phyloP scores from a whole-genome alignment of 1,284 basidiomycete species.

The Marasmius fiardii region DNA sequence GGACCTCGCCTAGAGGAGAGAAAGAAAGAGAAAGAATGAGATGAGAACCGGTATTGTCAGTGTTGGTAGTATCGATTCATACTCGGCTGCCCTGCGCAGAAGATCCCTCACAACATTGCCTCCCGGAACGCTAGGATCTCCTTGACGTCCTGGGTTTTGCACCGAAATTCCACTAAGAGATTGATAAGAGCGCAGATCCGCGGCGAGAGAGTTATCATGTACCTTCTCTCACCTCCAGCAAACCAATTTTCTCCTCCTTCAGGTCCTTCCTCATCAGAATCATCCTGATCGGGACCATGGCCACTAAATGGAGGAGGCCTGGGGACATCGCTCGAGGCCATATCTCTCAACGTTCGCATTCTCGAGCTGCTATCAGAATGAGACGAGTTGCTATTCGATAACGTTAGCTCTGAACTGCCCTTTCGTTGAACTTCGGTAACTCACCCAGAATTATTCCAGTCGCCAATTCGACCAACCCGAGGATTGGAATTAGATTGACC shows the following conservation, averaged over 20 bases:
- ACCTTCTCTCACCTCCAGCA: slow-evolving; percentile 88
- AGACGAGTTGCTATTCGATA: background rate
- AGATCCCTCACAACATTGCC: slow-evolving; percentile 79
- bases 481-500: slow-evolving; percentile 31
- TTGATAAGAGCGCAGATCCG: slow-evolving; percentile 1
- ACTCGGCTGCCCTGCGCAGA: slow-evolving; percentile 81
- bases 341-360: slow-evolving; percentile 11
- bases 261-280: slow-evolving; percentile 44
- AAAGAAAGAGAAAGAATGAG: slow-evolving; percentile 1
- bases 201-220: slow-evolving; percentile 14
- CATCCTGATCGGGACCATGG: slow-evolving; percentile 39
- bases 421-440: background rate
- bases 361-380: background rate
- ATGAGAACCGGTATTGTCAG: slow-evolving; percentile 2
- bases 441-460: slow-evolving; percentile 22
- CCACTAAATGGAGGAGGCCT: background rate
- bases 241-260: slow-evolving; percentile 64
- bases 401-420: background rate
- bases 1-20: slow-evolving; percentile 37
- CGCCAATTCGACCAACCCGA: slow-evolving; percentile 35
- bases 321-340: slow-evolving; percentile 4
- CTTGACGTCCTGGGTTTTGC: slow-evolving; percentile 71
- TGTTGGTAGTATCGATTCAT: slow-evolving; percentile 27
- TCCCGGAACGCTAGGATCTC: slow-evolving; percentile 42
- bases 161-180: slow-evolving; percentile 79